Percentiles rank a stretch among this genome's conserved stretches.
Evolutionary conservation across 331 rosid species (phyloP).

Genomic region (Erythrophleum ivorense): DNA sequence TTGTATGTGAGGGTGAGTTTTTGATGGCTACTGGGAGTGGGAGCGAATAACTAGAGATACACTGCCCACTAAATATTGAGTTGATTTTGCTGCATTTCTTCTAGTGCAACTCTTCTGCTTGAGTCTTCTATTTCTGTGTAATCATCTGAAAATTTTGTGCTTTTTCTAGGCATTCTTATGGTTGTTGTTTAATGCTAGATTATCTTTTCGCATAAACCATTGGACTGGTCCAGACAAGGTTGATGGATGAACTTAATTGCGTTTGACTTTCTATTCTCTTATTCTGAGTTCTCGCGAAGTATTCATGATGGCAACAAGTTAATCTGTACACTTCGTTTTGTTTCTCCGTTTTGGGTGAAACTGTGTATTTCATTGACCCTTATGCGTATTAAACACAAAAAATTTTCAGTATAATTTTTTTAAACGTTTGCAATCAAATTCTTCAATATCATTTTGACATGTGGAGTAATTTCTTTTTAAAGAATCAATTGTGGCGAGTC

Average conservation of each 20-base stretch:
- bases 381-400: neutral
- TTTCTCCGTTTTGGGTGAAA: neutral
- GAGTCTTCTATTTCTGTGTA: neutral
- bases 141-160: constrained; percentile 17
- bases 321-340: neutral
- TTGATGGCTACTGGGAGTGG: constrained; percentile 71
- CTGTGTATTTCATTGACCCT: neutral
- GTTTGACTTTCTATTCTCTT: neutral
- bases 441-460: no score
- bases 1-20: constrained; percentile 87
- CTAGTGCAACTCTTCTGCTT: neutral
- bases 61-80: neutral
- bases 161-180: neutral
- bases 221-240: neutral
- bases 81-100: constrained; percentile 33
- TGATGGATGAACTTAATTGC: neutral
- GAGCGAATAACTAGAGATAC: constrained; percentile 41
- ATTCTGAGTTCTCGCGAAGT: neutral
- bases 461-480: no score
- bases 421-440: no score
- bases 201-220: neutral
- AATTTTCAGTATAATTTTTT: no score
- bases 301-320: constrained; percentile 13
- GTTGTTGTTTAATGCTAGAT: constrained; percentile 1
- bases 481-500: no score